A percentile compares a stretch with the other conserved stretches of the same genome.
Conservation (phyloP, 176 grass and related monocot species). For the barley (Hordeum vulgare) region MorexV3_pseudomolecules_assembly NC_058519.1:571370169-571370668, state of each 20-base stretch:
- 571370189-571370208: no score
- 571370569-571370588: background rate
- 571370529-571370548: background rate
- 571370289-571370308: no score
- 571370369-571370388: no score
- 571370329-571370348: background rate
- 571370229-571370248: no score
- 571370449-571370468: no score
- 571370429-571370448: no score
- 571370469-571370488: background rate
- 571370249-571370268: no score
- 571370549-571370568: background rate
- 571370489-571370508: background rate
- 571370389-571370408: no score
- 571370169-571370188: no score
- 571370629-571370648: background rate
- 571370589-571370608: constrained; percentile 14
- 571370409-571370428: background rate
- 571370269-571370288: no score
- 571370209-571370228: no score
- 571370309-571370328: background rate
- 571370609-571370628: background rate
- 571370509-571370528: background rate
- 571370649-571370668: background rate
- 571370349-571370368: background rate